Base-by-base conservation (phyloP, 768 basidiomycete genomes). In the Leccinum rimulosum region DNA sequence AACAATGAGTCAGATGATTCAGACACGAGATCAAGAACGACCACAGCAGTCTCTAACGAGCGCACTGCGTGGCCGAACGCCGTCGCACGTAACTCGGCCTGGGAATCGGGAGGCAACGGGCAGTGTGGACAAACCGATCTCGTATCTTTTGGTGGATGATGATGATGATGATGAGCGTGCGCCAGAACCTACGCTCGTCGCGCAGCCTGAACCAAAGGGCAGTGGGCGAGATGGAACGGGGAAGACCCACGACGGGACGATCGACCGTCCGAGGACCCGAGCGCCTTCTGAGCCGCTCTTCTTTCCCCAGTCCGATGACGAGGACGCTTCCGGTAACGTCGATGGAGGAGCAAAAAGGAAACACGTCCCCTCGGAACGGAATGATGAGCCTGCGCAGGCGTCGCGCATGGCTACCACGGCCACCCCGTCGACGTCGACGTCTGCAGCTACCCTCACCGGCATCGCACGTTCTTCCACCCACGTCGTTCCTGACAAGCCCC, bases 281-380 rank as follows among this genome's bases (percentile, higher is more conserved):
- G 50, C 52, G 11, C 60, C 61, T 2, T 60, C 64, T n/a, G 69
- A 64, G 30, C 65, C 72, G 0, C 62, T 74, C 50, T 72, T 66
- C 27, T 62, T 72, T 12, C 73, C 67, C 22, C 67, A 62, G 6
- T 61, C 72, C 8, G 67, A 69, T 12, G 66, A 64, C 6, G 59
- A 61, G 14, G 49, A 35, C 6, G 10, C 40, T 1, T 3, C 25
- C 5, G 19, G 11, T 10, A 53, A 28, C 6, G 49, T 43, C 2
- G 59, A 55, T 4, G 59, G 59, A 11, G 58, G 50, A 15, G 57
- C 59, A 40, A 10, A 54, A 3, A 56, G 35, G 30, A 40, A 52
- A 43, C 28, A 6, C 17, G 11, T 6, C 3, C 27, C 11, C 19
- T 27, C 38, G 17, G 54, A 27, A 8, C 61, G 10, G 50, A 27